A percentile compares a stretch with the other conserved stretches of the same genome.
These are phyloP conservation scores for Aspergillus sojae DNA, from an alignment of 2,329 filamentous ascomycete species.

Conservation along the genomic window DNA sequence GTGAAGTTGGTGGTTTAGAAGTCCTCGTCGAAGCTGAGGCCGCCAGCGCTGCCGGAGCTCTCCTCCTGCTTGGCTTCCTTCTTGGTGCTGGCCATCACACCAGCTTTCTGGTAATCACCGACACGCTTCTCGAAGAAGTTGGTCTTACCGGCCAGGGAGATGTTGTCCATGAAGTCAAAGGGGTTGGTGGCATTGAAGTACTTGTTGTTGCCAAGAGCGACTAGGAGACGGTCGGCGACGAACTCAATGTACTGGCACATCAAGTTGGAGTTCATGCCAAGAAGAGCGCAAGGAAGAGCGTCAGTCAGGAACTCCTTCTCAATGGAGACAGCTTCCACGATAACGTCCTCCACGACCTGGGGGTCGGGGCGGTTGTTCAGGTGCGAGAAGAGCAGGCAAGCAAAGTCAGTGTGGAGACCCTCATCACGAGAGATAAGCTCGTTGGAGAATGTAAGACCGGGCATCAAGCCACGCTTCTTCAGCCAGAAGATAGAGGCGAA, in stretches of 20 bases:
- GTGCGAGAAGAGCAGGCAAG: conserved; percentile 96
- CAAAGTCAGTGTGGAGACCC: conserved; percentile 98
- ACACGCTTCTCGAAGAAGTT: conserved; percentile 99
- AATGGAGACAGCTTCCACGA: conserved; percentile 88
- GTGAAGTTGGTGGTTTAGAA: conserved; percentile 64
- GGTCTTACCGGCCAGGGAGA: conserved; percentile 97
- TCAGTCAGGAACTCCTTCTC: conserved; percentile 98
- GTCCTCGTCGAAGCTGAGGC: conserved; percentile 94
- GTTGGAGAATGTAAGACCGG: conserved; percentile 97
- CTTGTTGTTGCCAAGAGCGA: conserved; percentile 93
- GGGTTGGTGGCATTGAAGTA: conserved; percentile 91
- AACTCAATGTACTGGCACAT: conserved; percentile 99
- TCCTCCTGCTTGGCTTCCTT: conserved; percentile 59
- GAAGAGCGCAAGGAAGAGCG: conserved; percentile 85
- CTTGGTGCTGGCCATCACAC: conserved; percentile 93
- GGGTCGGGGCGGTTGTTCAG: conserved; percentile 87
- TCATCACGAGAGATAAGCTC: conserved; percentile 99
- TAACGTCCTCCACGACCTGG: conserved; percentile 80
- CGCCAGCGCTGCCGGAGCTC: conserved; percentile 55
- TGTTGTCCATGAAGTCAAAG: conserved; percentile 99
- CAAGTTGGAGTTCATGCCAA: conserved; percentile 94
- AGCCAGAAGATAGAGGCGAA: conserved; percentile 99
- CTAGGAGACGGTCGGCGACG: conserved; percentile 89
- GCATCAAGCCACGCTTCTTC: conserved; percentile 99
- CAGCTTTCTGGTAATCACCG: conserved; percentile 98